Conservation (phyloP, 108 stramenopile species). For the Nannochloropsis gaditana region DNA sequence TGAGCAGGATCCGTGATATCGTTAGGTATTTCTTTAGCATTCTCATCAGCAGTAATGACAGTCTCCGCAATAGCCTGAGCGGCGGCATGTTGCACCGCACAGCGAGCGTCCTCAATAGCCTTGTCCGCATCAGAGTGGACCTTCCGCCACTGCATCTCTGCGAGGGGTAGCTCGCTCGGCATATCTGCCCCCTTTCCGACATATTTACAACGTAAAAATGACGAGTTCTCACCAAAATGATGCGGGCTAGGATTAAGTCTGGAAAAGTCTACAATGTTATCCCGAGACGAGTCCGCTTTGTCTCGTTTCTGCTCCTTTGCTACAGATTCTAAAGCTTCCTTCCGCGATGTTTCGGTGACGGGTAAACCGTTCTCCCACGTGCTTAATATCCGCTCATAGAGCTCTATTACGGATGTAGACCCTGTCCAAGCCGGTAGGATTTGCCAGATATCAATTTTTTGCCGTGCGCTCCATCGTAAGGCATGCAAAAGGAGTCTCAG, state of each 20-base stretch:
- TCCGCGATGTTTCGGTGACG: neutral
- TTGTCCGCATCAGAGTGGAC: neutral
- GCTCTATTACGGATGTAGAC: slow-evolving; percentile 9
- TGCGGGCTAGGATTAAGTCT: neutral
- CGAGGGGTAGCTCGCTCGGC: slow-evolving; percentile 16
- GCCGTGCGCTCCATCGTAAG: slow-evolving; percentile 2
- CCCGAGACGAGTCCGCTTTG: neutral
- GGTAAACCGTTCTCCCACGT: slow-evolving; percentile 43
- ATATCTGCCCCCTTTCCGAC: slow-evolving; percentile 11
- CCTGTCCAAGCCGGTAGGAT: slow-evolving; percentile 19
- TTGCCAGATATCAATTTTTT: slow-evolving; percentile 3
- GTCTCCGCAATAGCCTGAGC: slow-evolving; percentile 7
- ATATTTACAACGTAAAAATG: neutral
- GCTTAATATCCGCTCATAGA: slow-evolving; percentile 31
- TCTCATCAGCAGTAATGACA: neutral
- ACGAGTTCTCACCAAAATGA: neutral
- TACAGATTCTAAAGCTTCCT: neutral
- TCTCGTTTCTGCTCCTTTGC: neutral
- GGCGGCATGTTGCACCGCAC: neutral
- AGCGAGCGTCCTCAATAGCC: neutral
- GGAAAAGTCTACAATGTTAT: neutral
- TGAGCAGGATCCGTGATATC: neutral
- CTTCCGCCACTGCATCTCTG: slow-evolving; percentile 7
- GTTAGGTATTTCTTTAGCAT: neutral
- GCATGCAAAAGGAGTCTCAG: slow-evolving; percentile 37